Evolutionary conservation across 495 filamentous ascomycete species (phyloP), one percentile per base, ranked within the genome.

Genomic region (Trichoderma orchidacearum): DNA sequence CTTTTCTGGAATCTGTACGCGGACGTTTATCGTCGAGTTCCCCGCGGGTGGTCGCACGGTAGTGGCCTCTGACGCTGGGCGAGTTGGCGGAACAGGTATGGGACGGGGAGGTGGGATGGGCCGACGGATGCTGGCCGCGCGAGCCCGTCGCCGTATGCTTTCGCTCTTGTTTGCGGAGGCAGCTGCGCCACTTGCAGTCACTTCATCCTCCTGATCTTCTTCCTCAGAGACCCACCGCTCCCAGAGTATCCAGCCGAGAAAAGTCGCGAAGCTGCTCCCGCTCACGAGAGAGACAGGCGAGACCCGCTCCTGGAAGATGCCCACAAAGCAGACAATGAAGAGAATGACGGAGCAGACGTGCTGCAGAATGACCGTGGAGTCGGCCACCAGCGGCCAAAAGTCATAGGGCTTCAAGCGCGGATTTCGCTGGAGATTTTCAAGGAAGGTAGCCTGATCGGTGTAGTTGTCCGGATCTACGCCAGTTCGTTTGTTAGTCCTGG

Each of bases 321-420:
- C 90, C 17, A 89, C 82, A 63, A 98, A 98, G 69, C 87, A 94
- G 59, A 90, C 93, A 55, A 94, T 79, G 59, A 98, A 98, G 51
- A 98, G 92, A 54, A 83, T 84, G 56, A 97, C 92, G 6, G 89
- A 91, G 66, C 87, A 93, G 3, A 97, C 85, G 70, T 98, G 93
- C 64, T 98, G 93, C 12, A 96, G 86, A 60, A 98, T 96, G 53
- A 96, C 90, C 5, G 93, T 98, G 12, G 88, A 91, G 64, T 96
- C 93, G 57, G 90, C 86, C 34, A 97, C 88, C 5, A 98, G 77
- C 2, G 90, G 89, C 90, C 94, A 98, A 73, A 98, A 98, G 65
- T 97, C 90, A 65, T 98, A 98, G 0, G 93, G 91, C 41, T 90
- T 85, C 36, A 97, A 83, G 17, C 90, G 84, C 12, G 92, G 93